phyloP scores from a whole-genome alignment of 352 stramenopile genomes.

The Pythium brassicae region DNA sequence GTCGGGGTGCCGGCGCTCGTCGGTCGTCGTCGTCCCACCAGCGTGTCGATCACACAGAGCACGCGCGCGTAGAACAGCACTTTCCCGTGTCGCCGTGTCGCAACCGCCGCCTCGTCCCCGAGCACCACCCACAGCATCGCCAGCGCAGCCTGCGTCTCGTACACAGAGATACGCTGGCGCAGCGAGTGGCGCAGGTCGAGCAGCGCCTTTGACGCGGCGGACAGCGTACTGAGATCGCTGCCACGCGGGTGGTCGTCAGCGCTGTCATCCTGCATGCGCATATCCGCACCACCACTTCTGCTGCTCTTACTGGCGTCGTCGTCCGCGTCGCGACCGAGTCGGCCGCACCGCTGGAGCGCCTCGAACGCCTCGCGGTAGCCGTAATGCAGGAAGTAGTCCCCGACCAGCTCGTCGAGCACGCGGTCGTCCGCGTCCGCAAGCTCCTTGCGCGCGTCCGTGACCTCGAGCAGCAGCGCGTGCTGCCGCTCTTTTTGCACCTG shows the following conservation, averaged over 20 bases:
- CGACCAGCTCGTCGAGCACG: conserved; percentile 27
- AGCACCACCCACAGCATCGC: conserved; percentile 17
- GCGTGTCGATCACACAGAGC: conserved; percentile 38
- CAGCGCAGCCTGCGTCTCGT: conserved; percentile 27
- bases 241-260: neutral
- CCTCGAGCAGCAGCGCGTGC: conserved; percentile 18
- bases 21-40: conserved; percentile 4
- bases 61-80: conserved; percentile 31
- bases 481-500: conserved; percentile 46
- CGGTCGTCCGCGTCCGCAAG: conserved; percentile 25
- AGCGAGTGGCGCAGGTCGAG: conserved; percentile 30
- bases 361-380: conserved; percentile 34
- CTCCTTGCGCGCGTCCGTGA: conserved; percentile 20
- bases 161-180: conserved; percentile 28
- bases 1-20: neutral
- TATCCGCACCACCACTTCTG: neutral
- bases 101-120: conserved; percentile 1
- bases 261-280: neutral
- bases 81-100: conserved; percentile 4
- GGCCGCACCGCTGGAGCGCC: conserved; percentile 15
- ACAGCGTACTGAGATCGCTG: neutral
- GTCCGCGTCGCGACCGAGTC: neutral
- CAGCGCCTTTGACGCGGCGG: conserved; percentile 8
- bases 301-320: neutral
- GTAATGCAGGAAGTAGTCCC: conserved; percentile 37